Percentiles rank a stretch among this genome's conserved stretches.
phyloP scores from a whole-genome alignment of 176 grass and related monocot species.

The Triticum turgidum region DNA sequence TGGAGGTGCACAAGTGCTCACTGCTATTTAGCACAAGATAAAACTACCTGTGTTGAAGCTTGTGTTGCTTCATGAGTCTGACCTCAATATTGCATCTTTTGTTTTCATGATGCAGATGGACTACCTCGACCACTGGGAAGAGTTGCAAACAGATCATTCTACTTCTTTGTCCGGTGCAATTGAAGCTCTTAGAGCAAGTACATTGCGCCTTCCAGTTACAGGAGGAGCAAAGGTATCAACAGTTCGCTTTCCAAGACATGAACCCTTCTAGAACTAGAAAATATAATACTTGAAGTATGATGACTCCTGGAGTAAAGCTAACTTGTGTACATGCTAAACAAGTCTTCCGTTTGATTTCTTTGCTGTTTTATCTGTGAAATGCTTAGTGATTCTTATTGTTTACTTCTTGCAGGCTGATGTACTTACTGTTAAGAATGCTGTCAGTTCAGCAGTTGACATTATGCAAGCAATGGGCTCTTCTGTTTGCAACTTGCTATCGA shows the following conservation, averaged over 20 bases:
- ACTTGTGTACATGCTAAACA: slow-evolving; percentile 23
- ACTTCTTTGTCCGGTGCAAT: slow-evolving; percentile 61
- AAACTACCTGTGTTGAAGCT: background rate
- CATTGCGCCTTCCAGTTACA: slow-evolving; percentile 87
- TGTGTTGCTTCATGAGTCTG: background rate
- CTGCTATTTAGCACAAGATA: background rate
- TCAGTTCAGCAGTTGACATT: slow-evolving; percentile 92
- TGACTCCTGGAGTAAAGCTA: background rate
- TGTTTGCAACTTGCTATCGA: slow-evolving; percentile 74
- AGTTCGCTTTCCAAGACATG: background rate
- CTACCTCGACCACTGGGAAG: slow-evolving; percentile 68
- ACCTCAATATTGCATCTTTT: slow-evolving; percentile 27
- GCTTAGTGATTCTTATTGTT: slow-evolving; percentile 12
- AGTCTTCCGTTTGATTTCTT: slow-evolving; percentile 15
- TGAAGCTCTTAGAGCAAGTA: slow-evolving; percentile 91
- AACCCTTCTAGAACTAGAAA: slow-evolving; percentile 8
- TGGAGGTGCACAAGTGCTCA: background rate
- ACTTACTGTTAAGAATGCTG: slow-evolving; percentile 81
- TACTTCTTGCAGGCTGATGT: slow-evolving; percentile 64
- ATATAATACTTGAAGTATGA: slow-evolving; percentile 2
- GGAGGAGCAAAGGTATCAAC: slow-evolving; percentile 72
- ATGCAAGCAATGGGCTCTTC: slow-evolving; percentile 95
- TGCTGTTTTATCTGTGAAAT: slow-evolving; percentile 36
- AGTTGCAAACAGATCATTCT: slow-evolving; percentile 60
- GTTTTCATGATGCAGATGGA: slow-evolving; percentile 61